These are phyloP conservation scores for Desmodesmus armatus DNA, from an alignment of 139 green algal species.

Conservation along the genomic window DNA sequence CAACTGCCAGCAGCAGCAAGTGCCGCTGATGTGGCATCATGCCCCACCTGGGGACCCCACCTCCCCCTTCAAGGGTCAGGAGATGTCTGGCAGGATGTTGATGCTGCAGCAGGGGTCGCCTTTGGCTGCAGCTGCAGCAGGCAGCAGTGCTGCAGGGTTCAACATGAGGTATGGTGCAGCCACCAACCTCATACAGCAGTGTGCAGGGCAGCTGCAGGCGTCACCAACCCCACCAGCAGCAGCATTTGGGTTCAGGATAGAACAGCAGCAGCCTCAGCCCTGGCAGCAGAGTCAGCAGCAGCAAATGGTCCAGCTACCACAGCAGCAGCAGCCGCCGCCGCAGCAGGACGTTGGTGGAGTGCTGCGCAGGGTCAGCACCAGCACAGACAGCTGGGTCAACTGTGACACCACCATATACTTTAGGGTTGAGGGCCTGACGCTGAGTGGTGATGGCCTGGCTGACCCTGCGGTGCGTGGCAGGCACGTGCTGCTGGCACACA, in stretches of 20 bases:
- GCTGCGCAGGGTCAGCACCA: not conserved
- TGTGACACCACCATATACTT: constrained; percentile 33
- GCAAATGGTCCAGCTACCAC: not conserved
- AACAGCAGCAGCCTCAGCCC: not conserved
- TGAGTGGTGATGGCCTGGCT: constrained; percentile 6
- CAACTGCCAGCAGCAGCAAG: no score
- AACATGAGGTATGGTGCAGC: no score
- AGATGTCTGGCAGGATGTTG: no score
- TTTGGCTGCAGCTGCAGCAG: not conserved
- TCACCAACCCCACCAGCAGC: not conserved
- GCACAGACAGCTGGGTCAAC: not conserved
- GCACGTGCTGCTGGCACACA: constrained; percentile 30
- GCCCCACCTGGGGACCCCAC: no score
- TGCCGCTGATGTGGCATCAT: no score
- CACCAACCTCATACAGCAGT: no score
- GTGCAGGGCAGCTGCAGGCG: not conserved
- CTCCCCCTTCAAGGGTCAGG: no score
- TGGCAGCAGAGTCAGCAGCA: not conserved
- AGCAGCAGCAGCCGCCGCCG: not conserved
- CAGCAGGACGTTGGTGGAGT: not conserved
- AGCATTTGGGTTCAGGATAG: not conserved
- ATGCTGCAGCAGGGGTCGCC: not conserved
- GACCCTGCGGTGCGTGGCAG: constrained; percentile 24
- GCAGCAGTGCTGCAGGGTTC: no score
- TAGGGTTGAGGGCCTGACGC: constrained; percentile 9